Evolutionary conservation across 164 flowering plant species (phyloP).

Genomic region (Stephania yunnanensis): DNA sequence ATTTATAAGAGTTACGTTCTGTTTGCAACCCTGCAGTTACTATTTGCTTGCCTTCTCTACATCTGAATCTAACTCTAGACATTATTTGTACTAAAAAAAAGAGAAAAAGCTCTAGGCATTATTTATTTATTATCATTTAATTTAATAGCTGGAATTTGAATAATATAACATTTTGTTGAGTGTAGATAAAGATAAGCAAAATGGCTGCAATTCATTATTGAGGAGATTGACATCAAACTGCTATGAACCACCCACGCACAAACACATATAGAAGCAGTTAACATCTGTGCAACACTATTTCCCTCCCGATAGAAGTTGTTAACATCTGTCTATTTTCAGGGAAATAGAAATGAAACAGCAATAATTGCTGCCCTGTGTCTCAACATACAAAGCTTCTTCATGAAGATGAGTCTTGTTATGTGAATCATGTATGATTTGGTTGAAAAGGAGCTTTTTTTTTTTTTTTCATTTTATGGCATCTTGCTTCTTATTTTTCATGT

Average conservation of each 20-base stretch:
- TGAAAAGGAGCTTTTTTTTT: neutral
- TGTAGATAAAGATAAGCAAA: neutral
- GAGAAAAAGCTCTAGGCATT: too few species aligned
- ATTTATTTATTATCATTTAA: neutral
- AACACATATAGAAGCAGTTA: too few species aligned
- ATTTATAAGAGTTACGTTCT: too few species aligned
- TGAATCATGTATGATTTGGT: neutral
- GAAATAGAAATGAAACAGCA: neutral
- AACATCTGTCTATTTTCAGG: neutral
- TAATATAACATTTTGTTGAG: neutral
- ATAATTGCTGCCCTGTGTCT: neutral
- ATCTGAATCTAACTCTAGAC: too few species aligned
- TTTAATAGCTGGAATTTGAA: neutral
- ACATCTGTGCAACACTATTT: neutral
- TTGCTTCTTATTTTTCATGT: neutral
- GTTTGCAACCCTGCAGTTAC: too few species aligned
- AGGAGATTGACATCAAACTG: neutral
- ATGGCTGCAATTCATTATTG: neutral
- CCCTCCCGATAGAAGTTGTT: neutral
- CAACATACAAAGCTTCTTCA: neutral
- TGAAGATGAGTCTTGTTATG: neutral
- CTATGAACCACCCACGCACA: neutral
- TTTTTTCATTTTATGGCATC: neutral
- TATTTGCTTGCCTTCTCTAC: too few species aligned
- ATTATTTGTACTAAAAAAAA: too few species aligned